Evolutionary conservation across 2,329 filamentous ascomycete species (phyloP).

Genomic region (Beauveria pseudobassiana): DNA sequence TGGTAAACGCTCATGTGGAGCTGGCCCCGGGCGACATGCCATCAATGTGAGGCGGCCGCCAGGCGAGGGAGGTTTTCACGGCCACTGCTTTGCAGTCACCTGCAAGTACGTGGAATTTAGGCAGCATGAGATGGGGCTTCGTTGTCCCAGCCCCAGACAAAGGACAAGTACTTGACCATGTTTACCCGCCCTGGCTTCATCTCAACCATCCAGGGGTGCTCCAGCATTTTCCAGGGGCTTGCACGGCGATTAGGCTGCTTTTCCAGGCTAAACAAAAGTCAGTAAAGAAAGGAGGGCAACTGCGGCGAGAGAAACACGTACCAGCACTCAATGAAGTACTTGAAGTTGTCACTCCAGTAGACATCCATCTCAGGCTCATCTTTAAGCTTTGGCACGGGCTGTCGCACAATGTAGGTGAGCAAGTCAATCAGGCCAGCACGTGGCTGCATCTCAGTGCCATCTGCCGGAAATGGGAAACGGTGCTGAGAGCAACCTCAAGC

Average conservation of each 20-base stretch:
- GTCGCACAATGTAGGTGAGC: slow-evolving; percentile 92
- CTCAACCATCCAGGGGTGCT: slow-evolving; percentile 97
- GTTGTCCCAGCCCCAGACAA: slow-evolving; percentile 97
- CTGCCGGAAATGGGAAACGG: slow-evolving; percentile 94
- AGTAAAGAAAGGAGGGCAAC: slow-evolving; percentile 11
- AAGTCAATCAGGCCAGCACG: slow-evolving; percentile 89
- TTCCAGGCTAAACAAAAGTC: slow-evolving; percentile 60
- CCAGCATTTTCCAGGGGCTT: slow-evolving; percentile 96
- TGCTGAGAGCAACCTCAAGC: slow-evolving; percentile 98
- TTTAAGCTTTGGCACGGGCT: slow-evolving; percentile 90
- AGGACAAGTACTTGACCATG: slow-evolving; percentile 87
- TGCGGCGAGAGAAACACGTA: slow-evolving; percentile 43
- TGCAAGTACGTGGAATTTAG: not conserved
- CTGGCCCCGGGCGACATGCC: not conserved
- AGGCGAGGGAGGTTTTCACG: not conserved
- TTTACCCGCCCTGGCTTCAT: slow-evolving; percentile 96
- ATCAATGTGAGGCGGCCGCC: not conserved
- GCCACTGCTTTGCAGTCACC: not conserved
- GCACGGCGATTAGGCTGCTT: slow-evolving; percentile 83
- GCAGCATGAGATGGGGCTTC: slow-evolving; percentile 4
- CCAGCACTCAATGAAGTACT: slow-evolving; percentile 99
- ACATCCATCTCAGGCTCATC: slow-evolving; percentile 87
- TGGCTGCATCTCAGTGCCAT: slow-evolving; percentile 92
- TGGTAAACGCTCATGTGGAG: not conserved
- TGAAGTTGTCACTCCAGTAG: slow-evolving; percentile 94